Conservation (phyloP, 2,329 filamentous ascomycete genomes). For the Ophiostoma sp. region DNA sequence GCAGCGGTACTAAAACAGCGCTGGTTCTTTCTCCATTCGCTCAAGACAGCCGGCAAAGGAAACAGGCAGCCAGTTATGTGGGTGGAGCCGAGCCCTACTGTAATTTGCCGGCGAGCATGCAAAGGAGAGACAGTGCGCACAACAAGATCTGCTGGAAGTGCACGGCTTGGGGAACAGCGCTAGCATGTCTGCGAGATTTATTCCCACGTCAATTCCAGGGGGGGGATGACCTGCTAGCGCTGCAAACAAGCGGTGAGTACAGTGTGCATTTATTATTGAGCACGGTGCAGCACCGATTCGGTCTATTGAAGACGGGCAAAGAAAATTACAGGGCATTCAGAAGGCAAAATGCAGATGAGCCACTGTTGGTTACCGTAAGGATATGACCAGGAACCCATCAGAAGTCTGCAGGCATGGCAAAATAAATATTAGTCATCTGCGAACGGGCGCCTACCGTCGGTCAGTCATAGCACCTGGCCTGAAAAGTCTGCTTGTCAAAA, state of each 20-base stretch:
- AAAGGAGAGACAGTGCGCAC: background rate
- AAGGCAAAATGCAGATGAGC: background rate
- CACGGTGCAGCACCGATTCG: background rate
- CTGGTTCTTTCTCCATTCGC: constrained; percentile 11
- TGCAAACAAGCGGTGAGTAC: constrained; percentile 5
- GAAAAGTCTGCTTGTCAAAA: background rate
- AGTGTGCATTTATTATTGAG: background rate
- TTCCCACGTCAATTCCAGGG: background rate
- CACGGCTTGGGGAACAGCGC: background rate
- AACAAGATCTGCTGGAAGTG: background rate
- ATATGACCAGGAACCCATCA: background rate
- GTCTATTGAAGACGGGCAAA: background rate
- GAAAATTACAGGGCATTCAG: background rate
- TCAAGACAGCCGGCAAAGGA: constrained; percentile 5
- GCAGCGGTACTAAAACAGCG: background rate
- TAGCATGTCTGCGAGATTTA: constrained; percentile 11
- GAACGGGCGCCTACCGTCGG: background rate
- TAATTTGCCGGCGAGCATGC: background rate
- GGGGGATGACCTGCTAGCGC: constrained; percentile 2
- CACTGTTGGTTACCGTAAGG: background rate
- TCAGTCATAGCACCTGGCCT: background rate
- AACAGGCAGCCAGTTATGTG: background rate
- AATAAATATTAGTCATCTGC: background rate
- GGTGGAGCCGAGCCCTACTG: constrained; percentile 8
- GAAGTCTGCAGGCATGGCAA: background rate